Conservation (phyloP, 306 rosid species). For the Cicer chorassanicum region DNA sequence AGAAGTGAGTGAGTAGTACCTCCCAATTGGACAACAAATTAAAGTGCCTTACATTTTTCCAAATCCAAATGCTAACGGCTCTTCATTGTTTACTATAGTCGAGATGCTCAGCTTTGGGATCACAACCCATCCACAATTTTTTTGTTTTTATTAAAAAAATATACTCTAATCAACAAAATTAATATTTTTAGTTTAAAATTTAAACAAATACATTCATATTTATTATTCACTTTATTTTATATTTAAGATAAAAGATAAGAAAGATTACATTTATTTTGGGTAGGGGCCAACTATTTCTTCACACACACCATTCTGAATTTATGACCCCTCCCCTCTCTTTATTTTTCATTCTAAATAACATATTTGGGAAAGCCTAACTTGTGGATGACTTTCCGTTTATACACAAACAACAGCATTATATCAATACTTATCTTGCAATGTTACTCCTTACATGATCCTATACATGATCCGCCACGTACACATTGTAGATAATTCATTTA, state of each 20-base stretch:
- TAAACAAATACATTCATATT: too few species aligned
- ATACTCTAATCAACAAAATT: too few species aligned
- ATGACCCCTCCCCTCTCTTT: constrained; percentile 42
- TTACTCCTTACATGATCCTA: too few species aligned
- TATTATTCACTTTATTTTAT: too few species aligned
- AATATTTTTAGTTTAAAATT: too few species aligned
- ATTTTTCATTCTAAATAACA: constrained; percentile 42
- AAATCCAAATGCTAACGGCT: constrained; percentile 62
- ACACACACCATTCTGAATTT: constrained; percentile 31
- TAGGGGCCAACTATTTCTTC: not conserved
- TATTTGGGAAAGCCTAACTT: constrained; percentile 45
- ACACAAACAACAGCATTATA: constrained; percentile 33
- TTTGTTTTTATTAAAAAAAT: not conserved
- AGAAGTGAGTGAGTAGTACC: constrained; percentile 49
- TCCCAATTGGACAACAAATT: constrained; percentile 63
- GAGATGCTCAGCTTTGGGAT: constrained; percentile 77
- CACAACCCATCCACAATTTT: constrained; percentile 44
- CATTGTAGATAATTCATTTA: not conserved
- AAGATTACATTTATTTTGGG: not conserved
- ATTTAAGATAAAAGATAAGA: too few species aligned
- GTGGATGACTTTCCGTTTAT: constrained; percentile 12
- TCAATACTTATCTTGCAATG: constrained; percentile 27
- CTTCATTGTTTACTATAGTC: constrained; percentile 56
- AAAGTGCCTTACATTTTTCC: constrained; percentile 49
- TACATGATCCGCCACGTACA: not conserved